These are phyloP conservation scores for Hanseniaspora gamundiae DNA, from an alignment of 1,139 yeast species.

Conservation along the genomic window DNA sequence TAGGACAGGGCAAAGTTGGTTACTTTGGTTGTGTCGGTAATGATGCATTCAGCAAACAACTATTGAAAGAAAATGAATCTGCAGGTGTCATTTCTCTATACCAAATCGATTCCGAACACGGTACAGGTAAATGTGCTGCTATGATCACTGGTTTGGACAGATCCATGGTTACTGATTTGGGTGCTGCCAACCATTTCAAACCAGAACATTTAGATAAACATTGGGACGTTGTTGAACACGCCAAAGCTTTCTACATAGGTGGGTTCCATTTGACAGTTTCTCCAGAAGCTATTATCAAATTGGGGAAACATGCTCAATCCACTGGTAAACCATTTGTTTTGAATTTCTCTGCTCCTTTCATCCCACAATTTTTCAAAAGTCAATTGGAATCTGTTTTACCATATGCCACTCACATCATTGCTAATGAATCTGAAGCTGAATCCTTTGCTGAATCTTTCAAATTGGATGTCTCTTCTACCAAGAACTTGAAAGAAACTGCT, in stretches of 20 bases:
- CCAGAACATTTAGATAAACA: constrained; percentile 77
- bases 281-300: constrained; percentile 80
- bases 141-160: constrained; percentile 79
- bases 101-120: constrained; percentile 60
- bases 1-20: constrained; percentile 72
- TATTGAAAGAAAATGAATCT: constrained; percentile 67
- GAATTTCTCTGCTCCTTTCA: constrained; percentile 94
- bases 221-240: constrained; percentile 78
- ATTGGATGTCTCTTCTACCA: constrained; percentile 28
- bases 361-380: constrained; percentile 89
- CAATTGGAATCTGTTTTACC: constrained; percentile 72
- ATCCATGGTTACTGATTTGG: constrained; percentile 89
- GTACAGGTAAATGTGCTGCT: constrained; percentile 98
- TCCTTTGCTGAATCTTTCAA: constrained; percentile 84
- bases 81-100: constrained; percentile 86
- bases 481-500: constrained; percentile 69
- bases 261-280: constrained; percentile 98
- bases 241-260: constrained; percentile 80
- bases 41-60: constrained; percentile 75
- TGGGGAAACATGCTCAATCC: constrained; percentile 87
- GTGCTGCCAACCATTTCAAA: constrained; percentile 96
- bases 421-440: constrained; percentile 95
- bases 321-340: constrained; percentile 71
- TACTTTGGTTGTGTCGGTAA: constrained; percentile 96
- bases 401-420: constrained; percentile 84